A percentile compares a stretch with the other conserved stretches of the same genome.
Conservation (phyloP, 345 rosid genomes). For the Erucastrum elatum region DNA sequence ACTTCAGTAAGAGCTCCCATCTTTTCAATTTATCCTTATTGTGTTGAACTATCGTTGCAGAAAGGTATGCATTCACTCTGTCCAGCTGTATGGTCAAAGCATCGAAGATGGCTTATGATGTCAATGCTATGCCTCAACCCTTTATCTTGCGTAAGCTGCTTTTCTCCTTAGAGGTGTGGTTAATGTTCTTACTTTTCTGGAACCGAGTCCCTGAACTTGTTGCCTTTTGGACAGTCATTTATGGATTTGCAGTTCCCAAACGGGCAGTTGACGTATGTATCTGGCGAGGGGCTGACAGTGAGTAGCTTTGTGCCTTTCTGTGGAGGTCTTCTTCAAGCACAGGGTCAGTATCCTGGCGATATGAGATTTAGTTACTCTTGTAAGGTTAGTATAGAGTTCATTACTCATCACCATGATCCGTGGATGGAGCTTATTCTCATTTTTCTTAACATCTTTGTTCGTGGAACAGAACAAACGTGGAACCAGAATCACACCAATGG, state of each 20-base stretch:
- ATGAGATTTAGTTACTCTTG: slow-evolving; percentile 89
- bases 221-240: slow-evolving; percentile 57
- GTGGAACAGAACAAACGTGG: slow-evolving; percentile 39
- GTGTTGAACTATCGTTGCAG: slow-evolving; percentile 41
- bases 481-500: slow-evolving; percentile 75
- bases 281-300: slow-evolving; percentile 88
- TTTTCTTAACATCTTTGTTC: background rate
- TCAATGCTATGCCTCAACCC: slow-evolving; percentile 95
- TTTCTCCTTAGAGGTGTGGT: background rate
- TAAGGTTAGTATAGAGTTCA: slow-evolving; percentile 52
- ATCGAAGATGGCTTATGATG: slow-evolving; percentile 95
- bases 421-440: background rate
- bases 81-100: slow-evolving; percentile 97
- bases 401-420: background rate
- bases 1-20: background rate
- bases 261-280: slow-evolving; percentile 84
- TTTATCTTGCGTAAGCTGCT: slow-evolving; percentile 72
- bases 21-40: background rate
- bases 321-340: slow-evolving; percentile 94
- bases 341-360: slow-evolving; percentile 97
- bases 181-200: background rate
- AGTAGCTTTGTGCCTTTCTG: slow-evolving; percentile 80
- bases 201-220: background rate
- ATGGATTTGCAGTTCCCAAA: slow-evolving; percentile 93
- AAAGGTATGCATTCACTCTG: slow-evolving; percentile 93